phyloP scores from a whole-genome alignment of 2,329 filamentous ascomycete species.

The Lecanicillium sp. region DNA sequence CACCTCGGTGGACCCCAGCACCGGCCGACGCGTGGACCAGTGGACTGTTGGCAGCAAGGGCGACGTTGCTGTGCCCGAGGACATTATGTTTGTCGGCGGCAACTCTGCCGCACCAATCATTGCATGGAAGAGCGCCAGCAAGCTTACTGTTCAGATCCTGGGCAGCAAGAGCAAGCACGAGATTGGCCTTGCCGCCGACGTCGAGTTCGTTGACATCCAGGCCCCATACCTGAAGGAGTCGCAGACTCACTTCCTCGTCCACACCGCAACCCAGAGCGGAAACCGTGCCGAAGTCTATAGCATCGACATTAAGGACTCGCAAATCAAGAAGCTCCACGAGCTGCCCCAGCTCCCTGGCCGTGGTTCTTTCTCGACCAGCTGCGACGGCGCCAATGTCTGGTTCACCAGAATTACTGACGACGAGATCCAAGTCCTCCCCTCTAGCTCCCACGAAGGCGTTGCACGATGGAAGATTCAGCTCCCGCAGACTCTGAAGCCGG shows the following conservation, averaged over 20 bases:
- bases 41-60: slow-evolving; percentile 66
- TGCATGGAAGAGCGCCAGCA: slow-evolving; percentile 66
- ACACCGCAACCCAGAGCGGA: slow-evolving; percentile 62
- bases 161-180: slow-evolving; percentile 52
- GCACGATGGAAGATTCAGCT: slow-evolving; percentile 63
- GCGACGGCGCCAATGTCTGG: slow-evolving; percentile 74
- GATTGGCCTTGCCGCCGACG: slow-evolving; percentile 42
- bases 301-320: slow-evolving; percentile 63
- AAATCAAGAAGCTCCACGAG: slow-evolving; percentile 71
- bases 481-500: slow-evolving; percentile 36
- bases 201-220: slow-evolving; percentile 58
- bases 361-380: slow-evolving; percentile 75
- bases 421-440: slow-evolving; percentile 69
- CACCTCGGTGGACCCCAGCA: slow-evolving; percentile 63
- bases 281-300: slow-evolving; percentile 86
- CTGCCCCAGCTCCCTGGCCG: slow-evolving; percentile 64
- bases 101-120: slow-evolving; percentile 70
- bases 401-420: slow-evolving; percentile 76
- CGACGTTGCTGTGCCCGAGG: slow-evolving; percentile 58
- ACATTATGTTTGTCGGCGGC: slow-evolving; percentile 68
- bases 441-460: slow-evolving; percentile 68
- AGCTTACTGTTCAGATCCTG: slow-evolving; percentile 66
- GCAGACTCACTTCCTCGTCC: slow-evolving; percentile 76
- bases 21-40: slow-evolving; percentile 66
- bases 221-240: slow-evolving; percentile 67